phyloP scores from a whole-genome alignment of 2,329 filamentous ascomycete species.

The Aaosphaeria arxii region DNA sequence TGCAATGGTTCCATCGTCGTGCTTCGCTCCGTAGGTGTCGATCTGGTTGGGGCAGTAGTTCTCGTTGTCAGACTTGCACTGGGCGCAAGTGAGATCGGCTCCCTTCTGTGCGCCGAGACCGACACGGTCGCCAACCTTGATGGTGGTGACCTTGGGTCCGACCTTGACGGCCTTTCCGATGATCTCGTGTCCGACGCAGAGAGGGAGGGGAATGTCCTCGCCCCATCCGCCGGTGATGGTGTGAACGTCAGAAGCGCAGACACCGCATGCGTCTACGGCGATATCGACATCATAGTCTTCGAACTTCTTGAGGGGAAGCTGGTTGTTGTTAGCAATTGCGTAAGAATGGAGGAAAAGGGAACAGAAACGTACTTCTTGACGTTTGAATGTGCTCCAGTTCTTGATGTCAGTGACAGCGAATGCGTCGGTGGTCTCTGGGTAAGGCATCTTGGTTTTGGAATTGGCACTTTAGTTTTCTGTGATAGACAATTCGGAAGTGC shows the following conservation, averaged over 20 bases:
- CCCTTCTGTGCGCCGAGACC: conserved; percentile 51
- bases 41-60: conserved; percentile 52
- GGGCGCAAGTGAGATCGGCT: conserved; percentile 48
- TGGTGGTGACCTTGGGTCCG: conserved; percentile 48
- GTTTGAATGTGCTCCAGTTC: conserved; percentile 60
- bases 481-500: not conserved
- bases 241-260: conserved; percentile 50
- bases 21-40: conserved; percentile 50
- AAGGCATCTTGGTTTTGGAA: conserved; percentile 42
- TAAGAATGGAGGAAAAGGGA: not conserved
- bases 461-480: not conserved
- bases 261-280: conserved; percentile 65
- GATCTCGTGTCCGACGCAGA: conserved; percentile 65
- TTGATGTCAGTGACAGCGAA: conserved; percentile 54
- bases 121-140: conserved; percentile 47
- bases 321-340: conserved; percentile 7
- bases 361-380: conserved; percentile 46
- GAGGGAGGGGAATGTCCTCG: conserved; percentile 56
- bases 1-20: conserved; percentile 59
- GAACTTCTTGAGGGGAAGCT: conserved; percentile 83
- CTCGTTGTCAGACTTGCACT: conserved; percentile 53
- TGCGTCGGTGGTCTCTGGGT: conserved; percentile 51
- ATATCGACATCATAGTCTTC: conserved; percentile 85
- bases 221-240: conserved; percentile 61
- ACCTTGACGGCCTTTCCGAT: conserved; percentile 50